Evolutionary conservation across 371 early-diverging fungal genomes (phyloP).

Genomic region (Syncephalis plumigaleata): DNA sequence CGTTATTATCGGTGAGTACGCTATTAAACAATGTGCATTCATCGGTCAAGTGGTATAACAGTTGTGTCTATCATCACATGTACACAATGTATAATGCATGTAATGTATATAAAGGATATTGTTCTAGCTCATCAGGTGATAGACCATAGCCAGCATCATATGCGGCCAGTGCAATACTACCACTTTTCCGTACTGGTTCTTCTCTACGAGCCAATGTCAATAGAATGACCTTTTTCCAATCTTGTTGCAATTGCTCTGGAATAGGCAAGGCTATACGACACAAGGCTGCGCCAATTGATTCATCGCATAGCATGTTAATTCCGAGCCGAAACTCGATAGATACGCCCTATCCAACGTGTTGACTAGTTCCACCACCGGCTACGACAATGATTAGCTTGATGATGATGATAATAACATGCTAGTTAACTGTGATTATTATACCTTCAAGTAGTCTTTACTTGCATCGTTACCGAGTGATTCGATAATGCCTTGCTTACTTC

Average conservation of each 20-base stretch:
- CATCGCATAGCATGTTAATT: slow-evolving; percentile 25
- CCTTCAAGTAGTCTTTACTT: too few relatives aligned
- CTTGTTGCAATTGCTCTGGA: slow-evolving; percentile 6
- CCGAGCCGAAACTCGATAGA: slow-evolving; percentile 35
- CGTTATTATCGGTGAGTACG: background rate
- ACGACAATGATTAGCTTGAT: too few relatives aligned
- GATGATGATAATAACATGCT: too few relatives aligned
- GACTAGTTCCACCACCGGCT: too few relatives aligned
- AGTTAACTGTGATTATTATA: too few relatives aligned
- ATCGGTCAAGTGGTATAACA: too few relatives aligned
- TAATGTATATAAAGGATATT: slow-evolving; percentile 7
- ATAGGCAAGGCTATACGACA: slow-evolving; percentile 22
- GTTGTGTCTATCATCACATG: too few relatives aligned
- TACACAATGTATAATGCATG: too few relatives aligned
- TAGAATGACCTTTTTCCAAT: slow-evolving; percentile 30
- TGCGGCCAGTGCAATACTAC: slow-evolving; percentile 33
- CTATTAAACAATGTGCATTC: too few relatives aligned
- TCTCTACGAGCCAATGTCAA: slow-evolving; percentile 47
- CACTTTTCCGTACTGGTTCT: slow-evolving; percentile 41
- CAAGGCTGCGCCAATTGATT: slow-evolving; percentile 32
- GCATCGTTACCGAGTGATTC: slow-evolving; percentile 10
- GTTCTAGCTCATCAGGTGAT: slow-evolving; percentile 9
- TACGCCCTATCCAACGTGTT: too few relatives aligned
- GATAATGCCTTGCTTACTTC: slow-evolving; percentile 45
- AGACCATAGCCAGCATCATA: slow-evolving; percentile 23